A percentile compares a stretch with the other conserved stretches of the same genome.
phyloP scores from a whole-genome alignment of 345 rosid genomes.

The Microcos paniculata region DNA sequence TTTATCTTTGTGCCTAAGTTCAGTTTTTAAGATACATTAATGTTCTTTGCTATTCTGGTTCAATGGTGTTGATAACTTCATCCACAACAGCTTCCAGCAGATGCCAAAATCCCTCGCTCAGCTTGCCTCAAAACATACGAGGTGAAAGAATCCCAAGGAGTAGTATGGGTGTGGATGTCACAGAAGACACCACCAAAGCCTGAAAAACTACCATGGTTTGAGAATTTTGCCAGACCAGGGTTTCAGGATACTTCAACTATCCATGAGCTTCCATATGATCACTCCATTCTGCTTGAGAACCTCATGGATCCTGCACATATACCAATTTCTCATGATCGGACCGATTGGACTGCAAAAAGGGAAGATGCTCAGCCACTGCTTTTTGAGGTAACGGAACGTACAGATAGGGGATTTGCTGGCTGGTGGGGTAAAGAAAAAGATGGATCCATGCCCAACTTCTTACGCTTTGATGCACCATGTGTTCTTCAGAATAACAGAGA shows the following conservation, averaged over 20 bases:
- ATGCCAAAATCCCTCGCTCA: conserved; percentile 74
- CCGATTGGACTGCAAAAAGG: conserved; percentile 82
- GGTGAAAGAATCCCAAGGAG: conserved; percentile 87
- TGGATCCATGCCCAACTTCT: conserved; percentile 40
- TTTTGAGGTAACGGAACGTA: conserved; percentile 72
- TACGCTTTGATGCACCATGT: conserved; percentile 81
- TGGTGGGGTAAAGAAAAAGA: conserved; percentile 86
- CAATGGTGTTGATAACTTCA: conserved; percentile 6
- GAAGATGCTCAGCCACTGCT: conserved; percentile 83
- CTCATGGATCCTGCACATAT: conserved; percentile 98
- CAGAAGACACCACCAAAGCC: conserved; percentile 59
- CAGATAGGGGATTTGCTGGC: conserved; percentile 81
- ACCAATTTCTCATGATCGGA: conserved; percentile 89
- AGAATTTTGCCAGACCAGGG: conserved; percentile 74
- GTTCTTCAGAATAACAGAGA: conserved; percentile 76
- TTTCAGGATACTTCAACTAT: conserved; percentile 67
- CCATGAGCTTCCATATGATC: conserved; percentile 95
- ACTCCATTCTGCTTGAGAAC: conserved; percentile 90
- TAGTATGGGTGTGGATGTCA: conserved; percentile 96
- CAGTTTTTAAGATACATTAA: not conserved
- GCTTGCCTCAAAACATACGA: conserved; percentile 75
- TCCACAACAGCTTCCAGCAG: conserved; percentile 59
- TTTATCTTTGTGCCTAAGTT: not conserved
- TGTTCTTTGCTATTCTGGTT: not conserved
- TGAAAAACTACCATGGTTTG: conserved; percentile 85